A percentile compares a stretch with the other conserved stretches of the same genome.
These are phyloP conservation scores for Daldinia bambusicola DNA, from an alignment of 495 filamentous ascomycete species.

Conservation along the genomic window DNA sequence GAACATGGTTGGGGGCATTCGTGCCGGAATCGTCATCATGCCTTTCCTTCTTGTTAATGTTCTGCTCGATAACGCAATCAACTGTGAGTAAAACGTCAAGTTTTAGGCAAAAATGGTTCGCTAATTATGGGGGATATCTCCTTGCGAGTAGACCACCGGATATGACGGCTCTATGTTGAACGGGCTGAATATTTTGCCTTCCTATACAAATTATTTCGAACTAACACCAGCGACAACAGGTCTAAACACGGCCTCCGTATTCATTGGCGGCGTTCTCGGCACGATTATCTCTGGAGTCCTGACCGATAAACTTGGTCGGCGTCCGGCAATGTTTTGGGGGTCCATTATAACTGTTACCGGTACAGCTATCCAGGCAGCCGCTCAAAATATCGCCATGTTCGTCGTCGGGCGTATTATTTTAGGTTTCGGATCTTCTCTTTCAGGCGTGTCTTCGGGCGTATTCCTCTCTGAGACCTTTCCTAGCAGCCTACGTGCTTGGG, in stretches of 20 bases:
- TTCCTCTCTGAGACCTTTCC: conserved; percentile 59
- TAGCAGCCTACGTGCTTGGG: conserved; percentile 58
- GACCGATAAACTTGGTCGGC: conserved; percentile 45
- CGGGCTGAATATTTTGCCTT: conserved; percentile 62
- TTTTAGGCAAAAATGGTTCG: background rate
- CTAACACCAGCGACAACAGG: conserved; percentile 56
- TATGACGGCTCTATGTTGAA: conserved; percentile 65
- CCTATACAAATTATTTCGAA: conserved; percentile 62
- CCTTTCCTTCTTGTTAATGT: background rate
- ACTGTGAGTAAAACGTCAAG: background rate
- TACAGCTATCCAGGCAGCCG: background rate
- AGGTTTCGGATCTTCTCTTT: conserved; percentile 16
- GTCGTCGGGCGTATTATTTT: background rate
- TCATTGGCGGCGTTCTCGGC: conserved; percentile 56
- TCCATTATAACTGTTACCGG: background rate
- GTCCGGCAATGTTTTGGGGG: background rate
- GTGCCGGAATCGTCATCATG: background rate
- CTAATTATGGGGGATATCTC: background rate
- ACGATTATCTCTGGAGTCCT: conserved; percentile 51
- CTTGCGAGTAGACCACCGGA: conserved; percentile 48
- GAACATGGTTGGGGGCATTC: conserved; percentile 1
- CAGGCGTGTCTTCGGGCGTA: conserved; percentile 55
- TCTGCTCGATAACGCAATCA: background rate
- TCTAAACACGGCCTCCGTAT: conserved; percentile 60
- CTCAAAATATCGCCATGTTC: conserved; percentile 2